These are phyloP conservation scores for Chlorociboria aeruginascens DNA, from an alignment of 495 filamentous ascomycete species.

Conservation along the genomic window DNA sequence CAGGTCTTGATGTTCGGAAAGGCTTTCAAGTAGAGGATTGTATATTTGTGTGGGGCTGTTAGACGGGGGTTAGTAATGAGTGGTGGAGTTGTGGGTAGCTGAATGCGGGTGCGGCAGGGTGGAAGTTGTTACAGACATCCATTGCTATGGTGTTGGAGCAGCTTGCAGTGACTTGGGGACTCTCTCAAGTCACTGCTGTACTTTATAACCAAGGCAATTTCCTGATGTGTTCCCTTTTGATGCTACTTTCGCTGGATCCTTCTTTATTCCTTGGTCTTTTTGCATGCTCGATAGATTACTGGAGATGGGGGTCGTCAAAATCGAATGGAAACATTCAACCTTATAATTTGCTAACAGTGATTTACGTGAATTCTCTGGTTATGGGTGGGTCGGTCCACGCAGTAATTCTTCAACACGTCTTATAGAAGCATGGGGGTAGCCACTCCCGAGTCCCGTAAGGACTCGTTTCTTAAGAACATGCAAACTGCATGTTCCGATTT, in stretches of 20 bases:
- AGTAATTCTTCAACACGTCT: too few relatives aligned
- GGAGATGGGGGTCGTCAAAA: constrained; percentile 14
- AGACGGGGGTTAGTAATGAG: constrained; percentile 21
- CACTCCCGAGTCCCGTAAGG: too few relatives aligned
- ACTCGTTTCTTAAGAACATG: too few relatives aligned
- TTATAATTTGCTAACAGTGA: background rate
- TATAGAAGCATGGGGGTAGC: too few relatives aligned
- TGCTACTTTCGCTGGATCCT: constrained; percentile 14
- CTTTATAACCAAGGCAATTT: constrained; percentile 48
- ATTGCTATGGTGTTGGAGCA: constrained; percentile 35
- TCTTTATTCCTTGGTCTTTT: constrained; percentile 12
- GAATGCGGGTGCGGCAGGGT: constrained; percentile 21
- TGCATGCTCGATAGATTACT: constrained; percentile 20
- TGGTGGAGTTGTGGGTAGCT: constrained; percentile 22
- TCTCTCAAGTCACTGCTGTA: constrained; percentile 38
- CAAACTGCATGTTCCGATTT: too few relatives aligned
- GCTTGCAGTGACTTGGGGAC: constrained; percentile 23
- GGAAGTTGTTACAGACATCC: constrained; percentile 25
- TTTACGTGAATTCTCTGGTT: too few relatives aligned
- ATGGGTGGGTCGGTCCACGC: too few relatives aligned
- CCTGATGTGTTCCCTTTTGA: constrained; percentile 38
- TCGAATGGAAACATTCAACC: constrained; percentile 20
- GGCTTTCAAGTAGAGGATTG: constrained; percentile 82
- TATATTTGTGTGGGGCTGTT: constrained; percentile 15
- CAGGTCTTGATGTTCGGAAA: constrained; percentile 99